Evolutionary conservation across 1,284 basidiomycete genomes (phyloP), one percentile per base, ranked within the genome.

Genomic region (Wolfiporia cocos): DNA sequence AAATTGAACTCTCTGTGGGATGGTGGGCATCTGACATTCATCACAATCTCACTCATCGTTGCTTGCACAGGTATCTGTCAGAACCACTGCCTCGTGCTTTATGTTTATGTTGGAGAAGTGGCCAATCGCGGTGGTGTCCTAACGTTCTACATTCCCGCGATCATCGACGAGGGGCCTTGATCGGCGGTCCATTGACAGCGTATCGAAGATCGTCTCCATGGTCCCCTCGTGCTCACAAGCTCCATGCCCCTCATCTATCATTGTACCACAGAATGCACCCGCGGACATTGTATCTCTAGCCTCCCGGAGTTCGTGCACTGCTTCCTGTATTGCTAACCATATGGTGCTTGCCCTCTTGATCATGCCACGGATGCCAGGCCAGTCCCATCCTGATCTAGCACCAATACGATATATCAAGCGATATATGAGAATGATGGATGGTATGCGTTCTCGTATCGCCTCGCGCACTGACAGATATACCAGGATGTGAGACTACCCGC

Each of bases 21-120:
- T 19, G 12, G 4, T 36, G 20, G 34, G 15, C 15, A 32, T 12
- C 23, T 31, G 29, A 15, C 35, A 9, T 19, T 39, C 2, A n/a
- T n/a, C n/a, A n/a, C n/a, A n/a, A n/a, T n/a, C n/a, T n/a, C n/a
- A n/a, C n/a, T n/a, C n/a, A n/a, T n/a, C n/a, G n/a, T n/a, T n/a
- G n/a, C n/a, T n/a, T n/a, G n/a, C n/a, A n/a, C 49, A 92, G 91
- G 86, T 60, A 76, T 94, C 43, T 93, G 91, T 56, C 80, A 86
- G 55, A 74, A 81, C 41, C 84, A 92, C 51, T 92, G 89, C 57
- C 69, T 92, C 51, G 93, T 94, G 49, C 75, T 92, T 31, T 93
- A 93, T 51, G 89, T 93, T 29, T 93, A 93, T 56, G 88, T 93
- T 40, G 91, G 91, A 6, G 86, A 90, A 35, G 72, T 85, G 10